Evolutionary conservation across 768 basidiomycete species (phyloP).

Genomic region (Clavaria fumosa): DNA sequence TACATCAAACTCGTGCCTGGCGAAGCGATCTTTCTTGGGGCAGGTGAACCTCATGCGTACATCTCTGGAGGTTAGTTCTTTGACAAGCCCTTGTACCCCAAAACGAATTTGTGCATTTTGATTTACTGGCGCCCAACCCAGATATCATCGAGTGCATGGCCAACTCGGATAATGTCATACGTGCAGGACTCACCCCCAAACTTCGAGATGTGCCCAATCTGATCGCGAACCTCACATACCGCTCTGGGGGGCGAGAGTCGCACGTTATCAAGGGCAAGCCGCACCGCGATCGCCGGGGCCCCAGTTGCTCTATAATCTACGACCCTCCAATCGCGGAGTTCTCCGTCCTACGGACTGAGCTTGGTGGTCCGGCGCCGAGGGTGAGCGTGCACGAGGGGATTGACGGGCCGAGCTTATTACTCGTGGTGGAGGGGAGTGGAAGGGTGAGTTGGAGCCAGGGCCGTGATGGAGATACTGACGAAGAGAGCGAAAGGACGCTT

Average conservation of each 20-base stretch:
- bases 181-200: constrained; percentile 95
- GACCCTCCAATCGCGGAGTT: constrained; percentile 93
- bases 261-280: constrained; percentile 52
- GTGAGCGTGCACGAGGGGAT: constrained; percentile 44
- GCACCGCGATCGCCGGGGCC: background rate
- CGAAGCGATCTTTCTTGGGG: constrained; percentile 88
- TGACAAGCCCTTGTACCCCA: background rate
- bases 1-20: constrained; percentile 65
- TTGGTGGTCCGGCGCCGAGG: constrained; percentile 28
- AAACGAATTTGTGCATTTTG: constrained; percentile 4
- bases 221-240: constrained; percentile 75
- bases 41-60: constrained; percentile 96
- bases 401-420: constrained; percentile 72
- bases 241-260: constrained; percentile 44
- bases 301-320: constrained; percentile 35
- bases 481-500: too few species aligned
- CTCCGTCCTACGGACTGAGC: constrained; percentile 53
- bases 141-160: constrained; percentile 99
- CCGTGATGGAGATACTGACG: too few species aligned
- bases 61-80: constrained; percentile 63
- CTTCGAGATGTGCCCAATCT: constrained; percentile 88
- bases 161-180: constrained; percentile 96
- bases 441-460: constrained; percentile 32
- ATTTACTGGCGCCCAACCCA: constrained; percentile 16
- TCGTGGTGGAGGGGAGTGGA: constrained; percentile 61